Conservation (phyloP, 192 early-diverging fungal genomes). For the Backusella parvicylindrica region DNA sequence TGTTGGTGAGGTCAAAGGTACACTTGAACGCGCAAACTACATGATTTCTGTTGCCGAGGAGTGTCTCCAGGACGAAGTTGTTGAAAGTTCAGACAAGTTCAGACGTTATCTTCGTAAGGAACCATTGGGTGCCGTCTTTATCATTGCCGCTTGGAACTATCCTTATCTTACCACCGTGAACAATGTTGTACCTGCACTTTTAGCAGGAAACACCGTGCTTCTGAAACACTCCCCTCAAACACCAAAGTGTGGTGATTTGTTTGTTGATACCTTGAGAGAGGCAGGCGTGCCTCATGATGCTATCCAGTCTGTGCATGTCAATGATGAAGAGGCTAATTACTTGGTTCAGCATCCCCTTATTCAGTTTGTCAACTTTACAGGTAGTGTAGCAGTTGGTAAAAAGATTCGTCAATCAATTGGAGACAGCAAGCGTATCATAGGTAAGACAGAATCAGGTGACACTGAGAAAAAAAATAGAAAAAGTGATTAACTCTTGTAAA, state of each 20-base stretch:
- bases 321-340: conserved; percentile 46
- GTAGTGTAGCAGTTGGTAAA: conserved; percentile 67
- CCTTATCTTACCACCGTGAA: conserved; percentile 76
- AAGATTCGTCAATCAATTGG: conserved; percentile 46
- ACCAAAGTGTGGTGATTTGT: conserved; percentile 69
- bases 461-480: not conserved
- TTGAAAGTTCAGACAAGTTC: conserved; percentile 48
- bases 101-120: conserved; percentile 67
- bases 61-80: conserved; percentile 53
- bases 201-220: conserved; percentile 75
- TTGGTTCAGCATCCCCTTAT: conserved; percentile 57
- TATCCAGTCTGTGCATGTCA: conserved; percentile 56
- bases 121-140: conserved; percentile 49
- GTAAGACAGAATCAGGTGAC: conserved; percentile 34
- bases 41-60: conserved; percentile 67
- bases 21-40: conserved; percentile 62
- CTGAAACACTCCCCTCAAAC: conserved; percentile 83
- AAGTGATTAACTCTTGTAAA: not conserved
- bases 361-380: conserved; percentile 74
- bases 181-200: conserved; percentile 71
- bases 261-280: conserved; percentile 55
- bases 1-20: conserved; percentile 69
- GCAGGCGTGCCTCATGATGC: conserved; percentile 69
- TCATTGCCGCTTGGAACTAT: conserved; percentile 74
- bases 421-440: conserved; percentile 57